Evolutionary conservation across 2,329 filamentous ascomycete genomes (phyloP).

Genomic region (Pseudogymnoascus sp.): DNA sequence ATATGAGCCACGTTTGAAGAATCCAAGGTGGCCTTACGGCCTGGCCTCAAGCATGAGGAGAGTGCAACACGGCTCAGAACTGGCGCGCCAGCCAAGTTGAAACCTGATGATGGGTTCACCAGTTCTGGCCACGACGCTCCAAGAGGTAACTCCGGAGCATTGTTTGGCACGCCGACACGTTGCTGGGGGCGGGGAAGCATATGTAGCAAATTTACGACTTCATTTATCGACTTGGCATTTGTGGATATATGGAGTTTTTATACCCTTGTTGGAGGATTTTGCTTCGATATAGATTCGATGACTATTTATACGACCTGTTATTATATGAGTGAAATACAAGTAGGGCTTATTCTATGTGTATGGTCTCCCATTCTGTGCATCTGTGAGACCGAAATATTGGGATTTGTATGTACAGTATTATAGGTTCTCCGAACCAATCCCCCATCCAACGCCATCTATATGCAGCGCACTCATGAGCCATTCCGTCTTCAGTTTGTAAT

Average conservation of each 20-base stretch:
- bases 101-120: not conserved
- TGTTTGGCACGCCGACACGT: not conserved
- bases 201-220: slow-evolving; percentile 5
- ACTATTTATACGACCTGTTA: slow-evolving; percentile 8
- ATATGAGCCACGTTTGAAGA: slow-evolving; percentile 4
- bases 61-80: not conserved
- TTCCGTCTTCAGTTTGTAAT: not conserved
- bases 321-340: slow-evolving; percentile 4
- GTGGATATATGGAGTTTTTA: slow-evolving; percentile 9
- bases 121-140: not conserved
- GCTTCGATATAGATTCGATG: not conserved
- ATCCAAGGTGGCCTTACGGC: not conserved
- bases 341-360: not conserved
- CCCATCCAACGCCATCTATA: not conserved
- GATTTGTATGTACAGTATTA: slow-evolving; percentile 6
- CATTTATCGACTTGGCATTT: slow-evolving; percentile 1
- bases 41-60: not conserved
- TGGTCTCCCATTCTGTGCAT: not conserved
- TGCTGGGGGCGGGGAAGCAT: not conserved
- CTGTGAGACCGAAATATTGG: not conserved
- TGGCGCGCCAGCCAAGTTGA: not conserved
- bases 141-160: not conserved
- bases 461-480: not conserved
- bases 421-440: not conserved
- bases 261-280: slow-evolving; percentile 7